Conservation (phyloP, 1,139 yeast genomes). For the Scheffersomyces lignicola region DNA sequence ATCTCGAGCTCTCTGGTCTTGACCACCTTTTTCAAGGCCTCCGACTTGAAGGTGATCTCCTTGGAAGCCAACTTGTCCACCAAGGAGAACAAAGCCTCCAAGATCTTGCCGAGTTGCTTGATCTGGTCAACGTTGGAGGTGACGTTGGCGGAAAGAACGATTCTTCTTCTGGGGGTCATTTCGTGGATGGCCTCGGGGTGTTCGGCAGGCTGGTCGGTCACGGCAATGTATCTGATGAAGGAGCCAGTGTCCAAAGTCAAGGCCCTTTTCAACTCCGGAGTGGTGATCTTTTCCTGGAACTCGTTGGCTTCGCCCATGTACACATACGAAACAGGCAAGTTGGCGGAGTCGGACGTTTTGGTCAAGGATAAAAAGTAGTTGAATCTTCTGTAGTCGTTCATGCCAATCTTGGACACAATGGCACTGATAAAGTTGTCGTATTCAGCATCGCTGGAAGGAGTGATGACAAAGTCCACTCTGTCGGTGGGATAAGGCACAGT, state of each 20-base stretch:
- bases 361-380: slow-evolving; percentile 85
- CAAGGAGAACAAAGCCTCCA: slow-evolving; percentile 52
- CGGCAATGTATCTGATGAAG: slow-evolving; percentile 63
- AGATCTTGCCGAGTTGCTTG: slow-evolving; percentile 46
- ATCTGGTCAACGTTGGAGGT: slow-evolving; percentile 47
- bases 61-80: slow-evolving; percentile 53
- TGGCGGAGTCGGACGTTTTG: slow-evolving; percentile 68
- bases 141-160: slow-evolving; percentile 51
- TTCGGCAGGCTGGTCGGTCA: slow-evolving; percentile 77
- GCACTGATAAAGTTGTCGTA: slow-evolving; percentile 76
- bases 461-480: slow-evolving; percentile 59
- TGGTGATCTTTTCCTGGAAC: slow-evolving; percentile 64
- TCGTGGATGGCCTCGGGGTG: slow-evolving; percentile 61
- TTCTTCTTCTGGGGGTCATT: slow-evolving; percentile 53
- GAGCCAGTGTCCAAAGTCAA: slow-evolving; percentile 54
- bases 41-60: slow-evolving; percentile 56
- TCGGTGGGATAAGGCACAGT: slow-evolving; percentile 57
- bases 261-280: slow-evolving; percentile 48
- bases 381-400: slow-evolving; percentile 74
- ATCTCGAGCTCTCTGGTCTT: slow-evolving; percentile 72
- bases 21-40: slow-evolving; percentile 71
- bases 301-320: slow-evolving; percentile 90
- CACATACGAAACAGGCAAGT: slow-evolving; percentile 73
- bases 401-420: slow-evolving; percentile 78
- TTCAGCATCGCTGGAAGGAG: slow-evolving; percentile 48